Percentiles rank a stretch among this genome's conserved stretches.
phyloP scores from a whole-genome alignment of 2,329 filamentous ascomycete species.

The Penicillium sp. region DNA sequence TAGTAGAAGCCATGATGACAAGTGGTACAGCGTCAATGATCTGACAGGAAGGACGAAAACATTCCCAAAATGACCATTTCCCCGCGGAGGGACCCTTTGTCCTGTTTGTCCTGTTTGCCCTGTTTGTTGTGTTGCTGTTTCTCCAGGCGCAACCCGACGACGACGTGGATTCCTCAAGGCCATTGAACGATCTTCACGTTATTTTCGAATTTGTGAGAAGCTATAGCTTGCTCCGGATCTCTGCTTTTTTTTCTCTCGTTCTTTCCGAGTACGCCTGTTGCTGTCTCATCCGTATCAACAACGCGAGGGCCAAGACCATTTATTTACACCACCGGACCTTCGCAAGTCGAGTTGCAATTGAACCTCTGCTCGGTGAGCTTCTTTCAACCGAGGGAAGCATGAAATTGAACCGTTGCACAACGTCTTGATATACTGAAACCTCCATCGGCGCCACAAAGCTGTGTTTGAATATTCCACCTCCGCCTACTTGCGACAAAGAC shows the following conservation, averaged over 20 bases:
- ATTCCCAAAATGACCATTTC: conserved; percentile 6
- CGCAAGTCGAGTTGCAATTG: neutral
- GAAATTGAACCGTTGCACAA: neutral
- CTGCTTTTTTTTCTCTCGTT: neutral
- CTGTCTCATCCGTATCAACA: neutral
- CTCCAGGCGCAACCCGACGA: conserved; percentile 4
- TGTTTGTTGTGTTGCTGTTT: conserved; percentile 2
- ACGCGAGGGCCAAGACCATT: neutral
- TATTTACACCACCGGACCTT: conserved; percentile 1
- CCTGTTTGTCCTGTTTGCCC: conserved; percentile 24
- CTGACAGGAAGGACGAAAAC: conserved; percentile 2
- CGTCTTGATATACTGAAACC: neutral
- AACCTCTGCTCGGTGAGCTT: neutral
- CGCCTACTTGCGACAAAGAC: neutral
- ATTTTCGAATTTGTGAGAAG: neutral
- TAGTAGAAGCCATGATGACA: conserved; percentile 64
- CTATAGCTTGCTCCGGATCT: too few relatives aligned
- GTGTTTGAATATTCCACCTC: neutral
- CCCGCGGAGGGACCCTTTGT: conserved; percentile 21
- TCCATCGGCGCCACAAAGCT: neutral
- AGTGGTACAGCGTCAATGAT: conserved; percentile 2
- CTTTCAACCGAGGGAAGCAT: neutral
- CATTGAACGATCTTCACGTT: neutral
- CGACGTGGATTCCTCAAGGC: neutral
- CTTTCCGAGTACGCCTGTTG: neutral